Percentiles rank a stretch among this genome's conserved stretches.
These are phyloP conservation scores for Candida sanyaensis DNA, from an alignment of 1,139 yeast species.

Conservation along the genomic window DNA sequence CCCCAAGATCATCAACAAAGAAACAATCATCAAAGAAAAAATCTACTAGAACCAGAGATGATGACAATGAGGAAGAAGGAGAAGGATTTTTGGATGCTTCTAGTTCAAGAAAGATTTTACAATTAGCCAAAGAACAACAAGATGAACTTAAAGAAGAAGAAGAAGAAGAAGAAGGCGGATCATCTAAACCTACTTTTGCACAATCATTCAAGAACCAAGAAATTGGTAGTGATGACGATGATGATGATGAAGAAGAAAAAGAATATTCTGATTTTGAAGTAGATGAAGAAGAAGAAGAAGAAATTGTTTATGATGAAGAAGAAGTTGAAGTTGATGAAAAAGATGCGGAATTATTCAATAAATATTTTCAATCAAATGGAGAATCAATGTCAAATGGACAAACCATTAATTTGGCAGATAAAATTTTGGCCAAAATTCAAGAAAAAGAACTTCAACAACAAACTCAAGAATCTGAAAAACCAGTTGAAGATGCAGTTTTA, in stretches of 20 bases:
- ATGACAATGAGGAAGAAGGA: slow-evolving; percentile 45
- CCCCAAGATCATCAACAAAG: slow-evolving; percentile 22
- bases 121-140: slow-evolving; percentile 89
- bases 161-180: no score
- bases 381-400: slow-evolving; percentile 30
- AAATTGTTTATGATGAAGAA: slow-evolving; percentile 42
- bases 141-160: slow-evolving; percentile 80
- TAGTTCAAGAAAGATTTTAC: slow-evolving; percentile 81
- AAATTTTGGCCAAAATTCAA: slow-evolving; percentile 84
- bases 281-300: slow-evolving; percentile 57
- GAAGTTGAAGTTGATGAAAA: slow-evolving; percentile 68
- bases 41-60: slow-evolving; percentile 14
- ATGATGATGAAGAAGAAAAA: slow-evolving; percentile 31
- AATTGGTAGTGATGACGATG: slow-evolving; percentile 37
- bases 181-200: slow-evolving; percentile 19
- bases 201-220: slow-evolving; percentile 24
- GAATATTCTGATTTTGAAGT: slow-evolving; percentile 55
- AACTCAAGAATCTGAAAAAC: slow-evolving; percentile 12
- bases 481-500: slow-evolving; percentile 54
- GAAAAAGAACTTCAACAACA: slow-evolving; percentile 57
- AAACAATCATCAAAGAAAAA: slow-evolving; percentile 2
- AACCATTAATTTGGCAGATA: slow-evolving; percentile 79
- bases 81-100: slow-evolving; percentile 79
- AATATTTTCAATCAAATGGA: slow-evolving; percentile 51
- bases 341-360: slow-evolving; percentile 71